Evolutionary conservation across 2,329 filamentous ascomycete species (phyloP), one percentile per base, ranked within the genome.

Genomic region (Plectosphaerella cucumerina): DNA sequence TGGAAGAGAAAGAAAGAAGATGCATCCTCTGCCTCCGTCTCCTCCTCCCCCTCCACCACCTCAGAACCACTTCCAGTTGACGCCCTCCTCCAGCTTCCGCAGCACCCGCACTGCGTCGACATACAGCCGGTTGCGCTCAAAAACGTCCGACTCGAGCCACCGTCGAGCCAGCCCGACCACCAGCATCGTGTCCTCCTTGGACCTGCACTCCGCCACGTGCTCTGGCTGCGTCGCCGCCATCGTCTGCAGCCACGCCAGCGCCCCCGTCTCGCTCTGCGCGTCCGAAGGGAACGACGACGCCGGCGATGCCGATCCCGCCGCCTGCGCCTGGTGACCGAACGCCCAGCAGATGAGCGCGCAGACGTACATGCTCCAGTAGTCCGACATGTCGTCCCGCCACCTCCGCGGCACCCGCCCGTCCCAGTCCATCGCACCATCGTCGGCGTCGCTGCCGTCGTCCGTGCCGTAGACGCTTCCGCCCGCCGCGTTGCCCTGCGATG

Each of bases 321-420:
- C 21, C 48, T 33, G 53, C 3, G 22, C 53, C 10, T 62, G 62
- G 51, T 77, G 68, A 3, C 73, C 72, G 56, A 76, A 79, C 1
- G 80, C 78, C 81, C 81, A 85, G 66, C 77, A 82, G 56, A 84
- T 77, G 47, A 85, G 69, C 8, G 77, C 69, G 54, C 78, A 82
- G 8, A 78, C 74, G 58, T 84, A 83, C 46, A 82, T 59, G 31
- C 68, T 74, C 78, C 78, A 82, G 58, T 77, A 80, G 54, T 78
- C 72, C 2, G 73, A 74, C 41, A 81, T 66, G 48, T 75, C 70
- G 17, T 55, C 60, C 51, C 65, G 62, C 58, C 59, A 62, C 34
- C 44, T 53, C 47, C 37, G 41, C n/a, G 9, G 17, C 49, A 51
- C 51, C 20, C 55, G 47, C 53, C 51, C 49, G 23, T 52, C 45